Conservation (phyloP, 768 basidiomycete species). For the Termitomyces sp. region DNA sequence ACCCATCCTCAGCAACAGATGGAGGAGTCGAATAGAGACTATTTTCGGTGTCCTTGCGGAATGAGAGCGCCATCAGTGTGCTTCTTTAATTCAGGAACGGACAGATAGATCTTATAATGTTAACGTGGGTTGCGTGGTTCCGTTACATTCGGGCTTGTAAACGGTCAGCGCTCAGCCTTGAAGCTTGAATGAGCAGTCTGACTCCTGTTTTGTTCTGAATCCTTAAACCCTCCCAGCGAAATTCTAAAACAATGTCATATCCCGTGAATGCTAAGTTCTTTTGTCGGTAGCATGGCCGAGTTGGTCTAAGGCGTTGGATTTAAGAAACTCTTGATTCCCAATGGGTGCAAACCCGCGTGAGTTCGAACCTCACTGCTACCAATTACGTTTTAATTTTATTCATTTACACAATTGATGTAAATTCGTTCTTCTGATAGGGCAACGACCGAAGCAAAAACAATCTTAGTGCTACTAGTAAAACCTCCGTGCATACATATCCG, state of each 20-base stretch:
- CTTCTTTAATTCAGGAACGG: neutral
- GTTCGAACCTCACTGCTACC: slow-evolving; percentile 91
- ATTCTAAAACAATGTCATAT: slow-evolving; percentile 17
- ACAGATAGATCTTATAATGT: too few relatives aligned
- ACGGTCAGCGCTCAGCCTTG: too few relatives aligned
- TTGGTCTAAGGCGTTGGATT: slow-evolving; percentile 92
- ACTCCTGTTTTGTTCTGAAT: too few relatives aligned
- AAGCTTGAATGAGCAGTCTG: too few relatives aligned
- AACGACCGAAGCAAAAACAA: too few relatives aligned
- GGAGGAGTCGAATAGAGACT: neutral
- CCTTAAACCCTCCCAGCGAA: too few relatives aligned
- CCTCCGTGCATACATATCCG: neutral
- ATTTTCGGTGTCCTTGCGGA: neutral
- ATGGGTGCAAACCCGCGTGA: slow-evolving; percentile 83
- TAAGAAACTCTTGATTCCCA: slow-evolving; percentile 75
- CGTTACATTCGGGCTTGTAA: too few relatives aligned
- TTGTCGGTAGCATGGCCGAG: slow-evolving; percentile 71
- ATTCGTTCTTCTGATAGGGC: too few relatives aligned
- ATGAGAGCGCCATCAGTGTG: too few relatives aligned
- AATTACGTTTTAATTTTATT: too few relatives aligned
- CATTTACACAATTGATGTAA: too few relatives aligned
- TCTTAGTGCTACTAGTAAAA: neutral
- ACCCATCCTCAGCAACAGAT: neutral
- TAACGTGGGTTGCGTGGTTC: too few relatives aligned
- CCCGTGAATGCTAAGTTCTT: accelerated